Evolutionary conservation across 768 basidiomycete genomes (phyloP).

Genomic region (Phylloporus sp.): DNA sequence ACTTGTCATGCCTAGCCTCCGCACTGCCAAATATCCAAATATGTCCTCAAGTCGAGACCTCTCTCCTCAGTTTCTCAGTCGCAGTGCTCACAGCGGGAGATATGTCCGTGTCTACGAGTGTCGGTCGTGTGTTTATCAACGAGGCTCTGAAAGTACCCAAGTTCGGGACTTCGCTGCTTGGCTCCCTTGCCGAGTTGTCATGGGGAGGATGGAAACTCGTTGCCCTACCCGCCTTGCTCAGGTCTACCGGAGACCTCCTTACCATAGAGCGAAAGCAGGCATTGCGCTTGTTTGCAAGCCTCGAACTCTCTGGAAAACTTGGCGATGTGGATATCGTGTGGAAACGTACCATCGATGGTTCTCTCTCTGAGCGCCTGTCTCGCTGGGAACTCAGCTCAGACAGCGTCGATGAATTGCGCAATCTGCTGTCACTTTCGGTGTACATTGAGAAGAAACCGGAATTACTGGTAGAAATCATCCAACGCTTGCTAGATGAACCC

Average conservation of each 20-base stretch:
- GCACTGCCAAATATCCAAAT: slow-evolving; percentile 28
- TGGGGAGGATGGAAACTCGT: slow-evolving; percentile 81
- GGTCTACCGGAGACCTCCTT: slow-evolving; percentile 45
- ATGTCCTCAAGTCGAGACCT: slow-evolving; percentile 22
- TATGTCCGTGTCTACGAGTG: slow-evolving; percentile 31
- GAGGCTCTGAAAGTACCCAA: slow-evolving; percentile 24
- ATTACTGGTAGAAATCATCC: slow-evolving; percentile 43
- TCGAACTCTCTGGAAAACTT: slow-evolving; percentile 49
- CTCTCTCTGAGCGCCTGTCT: slow-evolving; percentile 42
- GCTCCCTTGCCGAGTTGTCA: slow-evolving; percentile 55
- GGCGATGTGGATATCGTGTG: slow-evolving; percentile 56
- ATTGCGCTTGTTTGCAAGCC: slow-evolving; percentile 47
- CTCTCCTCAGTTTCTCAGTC: slow-evolving; percentile 32
- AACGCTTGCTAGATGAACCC: slow-evolving; percentile 33
- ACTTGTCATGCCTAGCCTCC: slow-evolving; percentile 35
- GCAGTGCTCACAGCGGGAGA: slow-evolving; percentile 42
- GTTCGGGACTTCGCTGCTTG: slow-evolving; percentile 55
- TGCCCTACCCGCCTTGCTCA: slow-evolving; percentile 56
- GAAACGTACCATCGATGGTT: slow-evolving; percentile 50
- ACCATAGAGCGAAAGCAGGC: slow-evolving; percentile 40
- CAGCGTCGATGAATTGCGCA: slow-evolving; percentile 49
- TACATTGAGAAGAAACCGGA: slow-evolving; percentile 46
- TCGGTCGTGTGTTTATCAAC: slow-evolving; percentile 47
- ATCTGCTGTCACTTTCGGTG: slow-evolving; percentile 50
- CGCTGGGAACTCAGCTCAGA: slow-evolving; percentile 39